phyloP scores from a whole-genome alignment of 257 asterid species.

The Solanum sejunctum region DNA sequence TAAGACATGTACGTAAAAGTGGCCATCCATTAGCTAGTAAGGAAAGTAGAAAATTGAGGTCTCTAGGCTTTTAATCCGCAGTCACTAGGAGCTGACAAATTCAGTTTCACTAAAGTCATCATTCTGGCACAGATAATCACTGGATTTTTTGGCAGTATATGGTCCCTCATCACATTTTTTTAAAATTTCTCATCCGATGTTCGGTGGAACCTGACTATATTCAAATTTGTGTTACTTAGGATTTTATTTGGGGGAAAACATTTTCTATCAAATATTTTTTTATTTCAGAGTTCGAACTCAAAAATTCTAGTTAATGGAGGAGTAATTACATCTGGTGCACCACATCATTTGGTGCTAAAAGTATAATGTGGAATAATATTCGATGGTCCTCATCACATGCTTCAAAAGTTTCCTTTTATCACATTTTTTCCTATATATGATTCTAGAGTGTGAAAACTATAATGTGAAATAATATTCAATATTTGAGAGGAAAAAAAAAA shows the following conservation, averaged over 20 bases:
- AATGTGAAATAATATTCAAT: no score
- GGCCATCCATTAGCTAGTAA: neutral
- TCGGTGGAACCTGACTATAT: no score
- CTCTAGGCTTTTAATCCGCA: neutral
- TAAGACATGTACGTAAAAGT: neutral
- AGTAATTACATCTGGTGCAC: no score
- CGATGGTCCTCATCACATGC: neutral
- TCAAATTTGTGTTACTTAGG: no score
- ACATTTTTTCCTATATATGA: neutral
- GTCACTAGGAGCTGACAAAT: neutral
- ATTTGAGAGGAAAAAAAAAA: no score
- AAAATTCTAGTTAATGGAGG: no score
- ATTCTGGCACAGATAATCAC: neutral
- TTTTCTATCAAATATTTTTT: no score
- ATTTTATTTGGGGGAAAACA: no score
- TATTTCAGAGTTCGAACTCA: no score
- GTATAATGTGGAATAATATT: no score
- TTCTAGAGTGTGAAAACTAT: neutral
- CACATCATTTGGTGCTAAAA: no score
- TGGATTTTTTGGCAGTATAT: neutral
- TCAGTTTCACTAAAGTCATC: neutral
- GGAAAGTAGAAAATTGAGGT: neutral
- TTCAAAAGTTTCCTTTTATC: neutral
- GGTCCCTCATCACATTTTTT: neutral
- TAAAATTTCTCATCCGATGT: no score